These are phyloP conservation scores for Amphirosellinia nigrospora DNA, from an alignment of 495 filamentous ascomycete genomes.

Conservation along the genomic window DNA sequence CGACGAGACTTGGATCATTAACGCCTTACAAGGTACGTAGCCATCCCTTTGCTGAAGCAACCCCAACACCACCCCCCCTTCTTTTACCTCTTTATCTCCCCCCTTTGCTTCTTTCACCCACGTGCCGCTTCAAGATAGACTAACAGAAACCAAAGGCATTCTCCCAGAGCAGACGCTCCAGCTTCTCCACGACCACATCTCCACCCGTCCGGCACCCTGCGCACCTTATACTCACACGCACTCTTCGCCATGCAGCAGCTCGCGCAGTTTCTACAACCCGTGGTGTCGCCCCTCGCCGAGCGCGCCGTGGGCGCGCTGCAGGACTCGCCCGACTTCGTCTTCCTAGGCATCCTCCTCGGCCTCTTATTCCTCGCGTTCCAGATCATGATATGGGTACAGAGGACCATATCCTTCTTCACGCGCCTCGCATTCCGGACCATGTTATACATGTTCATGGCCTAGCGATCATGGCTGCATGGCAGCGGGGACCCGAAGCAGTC, in stretches of 20 bases:
- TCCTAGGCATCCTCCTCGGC: constrained; percentile 58
- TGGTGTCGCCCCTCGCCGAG: constrained; percentile 57
- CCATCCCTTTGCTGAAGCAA: neutral
- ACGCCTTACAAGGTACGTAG: constrained; percentile 36
- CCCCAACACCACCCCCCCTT: neutral
- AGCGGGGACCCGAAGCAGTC: constrained; percentile 66
- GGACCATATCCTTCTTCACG: constrained; percentile 78
- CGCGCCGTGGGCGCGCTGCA: constrained; percentile 45
- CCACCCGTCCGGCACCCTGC: constrained; percentile 43
- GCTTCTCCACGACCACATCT: constrained; percentile 47
- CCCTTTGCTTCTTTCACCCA: neutral
- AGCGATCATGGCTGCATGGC: constrained; percentile 62
- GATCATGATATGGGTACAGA: constrained; percentile 68
- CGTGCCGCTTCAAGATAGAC: neutral
- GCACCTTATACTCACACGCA: constrained; percentile 40
- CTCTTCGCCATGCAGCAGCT: constrained; percentile 41
- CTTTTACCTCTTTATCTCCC: neutral
- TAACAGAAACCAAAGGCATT: constrained; percentile 39
- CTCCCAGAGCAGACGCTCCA: constrained; percentile 47
- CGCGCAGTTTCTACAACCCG: constrained; percentile 24
- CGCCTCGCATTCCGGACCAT: constrained; percentile 60
- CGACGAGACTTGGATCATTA: constrained; percentile 33
- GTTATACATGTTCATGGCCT: constrained; percentile 64
- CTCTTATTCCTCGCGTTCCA: constrained; percentile 67
- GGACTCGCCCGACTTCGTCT: constrained; percentile 64